Evolutionary conservation across 2,329 filamentous ascomycete genomes (phyloP).

Genomic region (Ceratocystis papillata): DNA sequence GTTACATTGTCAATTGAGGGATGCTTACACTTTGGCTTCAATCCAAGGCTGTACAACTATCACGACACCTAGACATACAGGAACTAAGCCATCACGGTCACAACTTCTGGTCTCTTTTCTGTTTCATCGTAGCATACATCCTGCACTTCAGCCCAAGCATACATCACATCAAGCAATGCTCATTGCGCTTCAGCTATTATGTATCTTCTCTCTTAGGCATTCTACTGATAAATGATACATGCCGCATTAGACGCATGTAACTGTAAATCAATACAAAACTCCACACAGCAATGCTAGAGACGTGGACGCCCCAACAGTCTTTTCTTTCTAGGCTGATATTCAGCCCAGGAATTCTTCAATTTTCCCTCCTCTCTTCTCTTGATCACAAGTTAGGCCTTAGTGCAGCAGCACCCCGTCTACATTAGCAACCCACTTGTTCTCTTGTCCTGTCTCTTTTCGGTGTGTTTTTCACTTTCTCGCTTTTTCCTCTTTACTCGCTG

Average conservation of each 20-base stretch:
- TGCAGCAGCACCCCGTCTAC: not conserved
- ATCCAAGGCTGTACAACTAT: too few relatives aligned
- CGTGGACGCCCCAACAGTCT: not conserved
- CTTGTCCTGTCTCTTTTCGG: not conserved
- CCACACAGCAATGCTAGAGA: too few relatives aligned
- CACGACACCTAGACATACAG: too few relatives aligned
- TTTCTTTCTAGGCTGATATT: not conserved
- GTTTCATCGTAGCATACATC: not conserved
- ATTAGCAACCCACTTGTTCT: too few relatives aligned
- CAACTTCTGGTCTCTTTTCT: not conserved
- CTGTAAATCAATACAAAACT: not conserved
- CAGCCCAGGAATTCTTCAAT: not conserved
- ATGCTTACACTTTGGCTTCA: too few relatives aligned
- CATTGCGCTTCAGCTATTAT: too few relatives aligned
- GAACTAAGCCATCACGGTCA: too few relatives aligned
- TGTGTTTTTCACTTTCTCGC: not conserved
- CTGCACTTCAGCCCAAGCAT: conserved; percentile 10
- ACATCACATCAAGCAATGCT: not conserved
- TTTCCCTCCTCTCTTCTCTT: not conserved
- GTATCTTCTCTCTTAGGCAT: not conserved
- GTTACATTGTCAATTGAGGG: too few relatives aligned
- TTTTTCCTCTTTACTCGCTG: not conserved
- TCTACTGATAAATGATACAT: not conserved
- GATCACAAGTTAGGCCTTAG: not conserved
- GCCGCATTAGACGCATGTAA: not conserved